Conservation (phyloP, 768 basidiomycete species). For the Naematelia encephala region DNA sequence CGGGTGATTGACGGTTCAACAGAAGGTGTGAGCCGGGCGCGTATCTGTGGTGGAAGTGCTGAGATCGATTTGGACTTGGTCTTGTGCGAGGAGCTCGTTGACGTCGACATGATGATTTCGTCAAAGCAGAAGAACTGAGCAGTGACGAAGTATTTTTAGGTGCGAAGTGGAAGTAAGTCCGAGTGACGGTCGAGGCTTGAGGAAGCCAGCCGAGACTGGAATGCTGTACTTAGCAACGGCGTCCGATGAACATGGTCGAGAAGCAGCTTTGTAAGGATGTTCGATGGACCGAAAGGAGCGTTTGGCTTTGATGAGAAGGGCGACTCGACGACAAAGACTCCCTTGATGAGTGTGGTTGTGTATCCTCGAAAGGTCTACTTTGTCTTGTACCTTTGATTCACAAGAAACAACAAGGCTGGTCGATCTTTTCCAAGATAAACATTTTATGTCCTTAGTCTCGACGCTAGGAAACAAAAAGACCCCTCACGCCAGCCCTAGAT, state of each 20-base stretch:
- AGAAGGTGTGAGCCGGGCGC: constrained; percentile 6
- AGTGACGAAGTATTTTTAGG: too few species aligned
- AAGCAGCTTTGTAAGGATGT: not conserved
- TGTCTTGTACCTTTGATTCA: too few species aligned
- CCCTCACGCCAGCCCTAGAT: too few species aligned
- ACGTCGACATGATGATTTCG: too few species aligned
- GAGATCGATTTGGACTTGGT: constrained; percentile 20
- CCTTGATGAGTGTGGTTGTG: not conserved
- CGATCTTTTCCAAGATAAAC: not conserved
- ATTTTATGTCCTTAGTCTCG: too few species aligned
- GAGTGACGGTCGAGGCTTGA: not conserved
- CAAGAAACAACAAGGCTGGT: not conserved
- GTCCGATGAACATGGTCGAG: not conserved
- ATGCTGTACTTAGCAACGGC: not conserved
- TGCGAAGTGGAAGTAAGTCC: too few species aligned
- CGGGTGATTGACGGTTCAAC: not conserved
- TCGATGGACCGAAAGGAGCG: not conserved
- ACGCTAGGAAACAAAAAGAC: too few species aligned
- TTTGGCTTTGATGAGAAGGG: not conserved
- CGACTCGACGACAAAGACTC: not conserved
- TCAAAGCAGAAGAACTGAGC: too few species aligned
- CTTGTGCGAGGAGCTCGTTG: too few species aligned
- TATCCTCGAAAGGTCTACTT: not conserved
- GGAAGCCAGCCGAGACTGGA: not conserved
- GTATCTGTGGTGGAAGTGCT: constrained; percentile 6